Conservation (phyloP, 2,329 filamentous ascomycete species). For the Aspergillus tanneri region DNA sequence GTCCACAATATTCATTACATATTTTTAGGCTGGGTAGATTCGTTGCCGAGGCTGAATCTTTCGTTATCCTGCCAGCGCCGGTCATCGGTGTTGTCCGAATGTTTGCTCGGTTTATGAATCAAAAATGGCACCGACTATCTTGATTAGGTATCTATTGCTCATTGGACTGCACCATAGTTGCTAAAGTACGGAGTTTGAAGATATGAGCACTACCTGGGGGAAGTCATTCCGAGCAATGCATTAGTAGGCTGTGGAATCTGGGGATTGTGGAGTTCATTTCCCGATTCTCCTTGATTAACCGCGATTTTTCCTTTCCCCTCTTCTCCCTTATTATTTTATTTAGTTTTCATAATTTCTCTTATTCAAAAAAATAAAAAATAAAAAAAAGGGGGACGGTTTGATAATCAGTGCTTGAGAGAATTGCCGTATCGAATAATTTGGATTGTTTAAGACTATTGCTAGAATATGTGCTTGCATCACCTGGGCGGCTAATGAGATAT, state of each 20-base stretch:
- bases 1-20: slow-evolving; percentile 1
- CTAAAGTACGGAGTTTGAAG: background rate
- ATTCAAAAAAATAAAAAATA: too few relatives aligned
- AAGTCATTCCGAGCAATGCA: slow-evolving; percentile 11
- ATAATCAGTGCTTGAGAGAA: too few relatives aligned
- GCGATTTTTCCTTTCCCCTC: too few relatives aligned
- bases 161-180: background rate
- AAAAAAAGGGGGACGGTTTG: too few relatives aligned
- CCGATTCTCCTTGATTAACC: slow-evolving; percentile 6
- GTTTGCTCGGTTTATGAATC: too few relatives aligned
- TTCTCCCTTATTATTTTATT: too few relatives aligned
- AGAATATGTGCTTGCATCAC: too few relatives aligned
- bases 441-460: too few relatives aligned
- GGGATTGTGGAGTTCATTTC: slow-evolving; percentile 22
- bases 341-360: too few relatives aligned
- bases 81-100: too few relatives aligned
- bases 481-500: too few relatives aligned
- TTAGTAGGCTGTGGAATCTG: slow-evolving; percentile 8
- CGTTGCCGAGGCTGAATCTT: slow-evolving; percentile 16
- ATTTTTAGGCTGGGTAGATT: slow-evolving; percentile 6
- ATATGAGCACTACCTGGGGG: slow-evolving; percentile 4
- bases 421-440: too few relatives aligned
- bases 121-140: background rate
- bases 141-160: background rate
- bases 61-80: slow-evolving; percentile 12